Evolutionary conservation across 139 green algal species (phyloP), one percentile per base, ranked within the genome.

Genomic region (Volvox africanus): DNA sequence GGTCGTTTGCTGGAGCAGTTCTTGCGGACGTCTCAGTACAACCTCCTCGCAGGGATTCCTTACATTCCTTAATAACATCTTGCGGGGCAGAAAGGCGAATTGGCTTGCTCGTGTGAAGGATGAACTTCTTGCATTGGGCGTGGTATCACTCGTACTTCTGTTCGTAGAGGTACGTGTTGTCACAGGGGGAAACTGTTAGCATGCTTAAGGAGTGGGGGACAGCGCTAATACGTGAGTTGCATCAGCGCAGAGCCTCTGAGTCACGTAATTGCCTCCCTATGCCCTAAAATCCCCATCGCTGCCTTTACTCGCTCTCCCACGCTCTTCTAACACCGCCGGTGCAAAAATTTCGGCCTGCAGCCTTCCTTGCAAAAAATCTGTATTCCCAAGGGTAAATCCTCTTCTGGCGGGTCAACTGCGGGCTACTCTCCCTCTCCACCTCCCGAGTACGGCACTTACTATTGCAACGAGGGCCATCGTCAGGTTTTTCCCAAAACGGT

Each of bases 91-190:
- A 13, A 87, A 82, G 32, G 88, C 88, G 1, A 88, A 92, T 22
- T 92, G 88, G 88, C 88, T 92, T 24, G 44, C 68, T 1, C 88
- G 88, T 26, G 88, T 92, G 17, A 92, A 92, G 69, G 88, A 92
- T 24, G 88, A 92, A 81, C 65, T 92, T 82, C 88, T 92, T 50
- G 88, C 88, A 28, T 80, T 92, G 88, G 88, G 88, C 30, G 88
- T 92, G 37, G 88, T 92, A 5, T 89, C 88, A 24, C 69, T 92
- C 2, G 88, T 92, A 36, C 80, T 92, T 32, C 88, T 92, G 5
- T 92, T 92, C 55, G 1, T 92, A 16, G 65, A 92, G 80, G 88
- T 84, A 65, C 24, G 75, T 30, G n/a, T 32, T 24, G 21, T 73
- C 65, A 6, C 24, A 30, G 65, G 65, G 21, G 24, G 16, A 28